Evolutionary conservation across 768 basidiomycete species (phyloP), one percentile per base, ranked within the genome.

Genomic region (Ramaria rubella): DNA sequence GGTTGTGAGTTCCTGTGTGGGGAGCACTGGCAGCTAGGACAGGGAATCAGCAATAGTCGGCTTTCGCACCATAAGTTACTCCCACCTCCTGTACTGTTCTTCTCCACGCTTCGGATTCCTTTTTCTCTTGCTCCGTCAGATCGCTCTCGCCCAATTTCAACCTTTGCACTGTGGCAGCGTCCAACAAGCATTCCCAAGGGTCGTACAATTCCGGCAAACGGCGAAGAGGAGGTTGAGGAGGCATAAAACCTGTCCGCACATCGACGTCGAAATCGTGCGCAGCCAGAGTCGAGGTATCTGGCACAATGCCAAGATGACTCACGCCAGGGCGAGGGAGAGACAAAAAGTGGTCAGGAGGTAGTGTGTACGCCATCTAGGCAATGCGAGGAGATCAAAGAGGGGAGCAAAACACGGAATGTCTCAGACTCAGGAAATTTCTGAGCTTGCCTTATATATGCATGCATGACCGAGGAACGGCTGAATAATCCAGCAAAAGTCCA

Each of bases 211-310:
- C 56, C 0, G 85, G 83, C 1, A 95, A 76, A 21, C 86, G 79
- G 6, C 71, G 62, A 0, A 86, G 67, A 1, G 93, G 93, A 0
- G 83, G 80, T 14, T 81, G 75, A 0, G 88, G 85, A 2, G 94
- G 89, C 82, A 97, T 86, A 69, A 98, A 97, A 0, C 95, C 94
- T 0, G 92, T 91, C 15, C 83, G 76, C 9, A 86, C 85, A 67
- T 94, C 92, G 58, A 98, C 89, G 67, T 97, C 93, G 74, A 92
- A 98, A 74, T 89, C 88, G 61, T 88, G 86, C 2, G 86, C 85
- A 9, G 87, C 86, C 58, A 88, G 80, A 12, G 87, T 86, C 21
- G 80, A 77, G 14, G 78, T 80, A 59, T 82, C 81, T 43, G 73
- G 55, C 31, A 56, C 54, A 17, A 34, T 19, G 12, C 55, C 55